A percentile compares a stretch with the other conserved stretches of the same genome.
Conservation (phyloP, 495 filamentous ascomycete species). For the Usnea hakonensis region DNA sequence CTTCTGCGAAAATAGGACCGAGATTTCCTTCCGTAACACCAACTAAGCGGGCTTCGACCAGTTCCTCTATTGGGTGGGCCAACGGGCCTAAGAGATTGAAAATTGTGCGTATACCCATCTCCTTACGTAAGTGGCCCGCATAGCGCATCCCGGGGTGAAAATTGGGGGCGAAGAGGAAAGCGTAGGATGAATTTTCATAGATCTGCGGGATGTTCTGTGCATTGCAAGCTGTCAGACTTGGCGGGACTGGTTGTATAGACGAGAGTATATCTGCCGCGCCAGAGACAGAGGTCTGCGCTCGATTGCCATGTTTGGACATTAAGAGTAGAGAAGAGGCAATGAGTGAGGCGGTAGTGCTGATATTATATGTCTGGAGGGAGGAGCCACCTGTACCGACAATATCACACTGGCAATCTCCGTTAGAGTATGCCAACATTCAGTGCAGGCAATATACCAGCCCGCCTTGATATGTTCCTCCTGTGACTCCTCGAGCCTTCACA, state of each 20-base stretch:
- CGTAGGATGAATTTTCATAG: conserved; percentile 76
- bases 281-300: conserved; percentile 89
- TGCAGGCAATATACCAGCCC: conserved; percentile 36
- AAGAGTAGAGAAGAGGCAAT: conserved; percentile 75
- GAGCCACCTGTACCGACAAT: conserved; percentile 98
- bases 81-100: conserved; percentile 95
- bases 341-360: conserved; percentile 89
- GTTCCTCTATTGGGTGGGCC: conserved; percentile 72
- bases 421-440: neutral
- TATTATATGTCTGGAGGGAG: conserved; percentile 94
- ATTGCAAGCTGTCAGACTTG: conserved; percentile 63
- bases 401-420: conserved; percentile 51
- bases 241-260: conserved; percentile 57
- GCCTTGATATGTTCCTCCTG: conserved; percentile 62
- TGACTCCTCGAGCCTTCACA: conserved; percentile 46
- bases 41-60: conserved; percentile 80
- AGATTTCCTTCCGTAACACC: conserved; percentile 83
- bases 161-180: conserved; percentile 91
- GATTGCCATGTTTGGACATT: conserved; percentile 91
- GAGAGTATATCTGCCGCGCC: conserved; percentile 89
- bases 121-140: conserved; percentile 72
- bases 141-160: conserved; percentile 92
- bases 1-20: conserved; percentile 79
- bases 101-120: conserved; percentile 85
- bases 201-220: conserved; percentile 58